These are phyloP conservation scores for Trichomonas vaginalis DNA, from an alignment of 208 protist species.

Conservation along the genomic window DNA sequence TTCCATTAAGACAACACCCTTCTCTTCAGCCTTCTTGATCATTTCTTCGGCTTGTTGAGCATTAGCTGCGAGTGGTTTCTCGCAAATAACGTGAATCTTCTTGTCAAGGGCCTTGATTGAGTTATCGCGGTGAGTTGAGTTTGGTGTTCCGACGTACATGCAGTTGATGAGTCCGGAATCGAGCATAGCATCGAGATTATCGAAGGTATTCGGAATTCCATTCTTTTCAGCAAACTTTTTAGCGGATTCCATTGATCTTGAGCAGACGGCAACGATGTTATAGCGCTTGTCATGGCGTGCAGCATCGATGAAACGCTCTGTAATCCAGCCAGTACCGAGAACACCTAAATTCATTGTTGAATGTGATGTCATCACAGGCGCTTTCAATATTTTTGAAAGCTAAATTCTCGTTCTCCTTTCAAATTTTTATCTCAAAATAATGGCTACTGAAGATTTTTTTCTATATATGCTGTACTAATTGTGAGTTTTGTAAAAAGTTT, in stretches of 20 bases:
- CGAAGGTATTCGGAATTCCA: neutral
- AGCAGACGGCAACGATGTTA: neutral
- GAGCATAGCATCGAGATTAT: neutral
- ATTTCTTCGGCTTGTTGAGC: neutral
- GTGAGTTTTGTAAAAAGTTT: no score
- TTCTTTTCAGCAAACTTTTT: neutral
- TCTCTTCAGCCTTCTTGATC: neutral
- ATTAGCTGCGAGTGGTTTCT: neutral
- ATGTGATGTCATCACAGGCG: neutral
- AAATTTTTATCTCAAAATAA: no score
- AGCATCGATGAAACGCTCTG: neutral
- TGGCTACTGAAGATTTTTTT: no score
- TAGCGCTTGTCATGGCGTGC: neutral
- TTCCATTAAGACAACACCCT: neutral
- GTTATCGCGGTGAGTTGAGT: neutral
- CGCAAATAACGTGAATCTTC: neutral
- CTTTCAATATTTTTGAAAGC: neutral
- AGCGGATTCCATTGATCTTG: neutral
- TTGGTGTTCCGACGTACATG: neutral
- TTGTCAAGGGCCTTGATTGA: neutral
- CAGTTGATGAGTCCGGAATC: neutral
- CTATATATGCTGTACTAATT: no score
- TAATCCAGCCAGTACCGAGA: neutral
- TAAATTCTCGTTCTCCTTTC: neutral
- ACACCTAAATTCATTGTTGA: neutral